phyloP scores from a whole-genome alignment of 2,329 filamentous ascomycete genomes.

The Penicillium polonicum region DNA sequence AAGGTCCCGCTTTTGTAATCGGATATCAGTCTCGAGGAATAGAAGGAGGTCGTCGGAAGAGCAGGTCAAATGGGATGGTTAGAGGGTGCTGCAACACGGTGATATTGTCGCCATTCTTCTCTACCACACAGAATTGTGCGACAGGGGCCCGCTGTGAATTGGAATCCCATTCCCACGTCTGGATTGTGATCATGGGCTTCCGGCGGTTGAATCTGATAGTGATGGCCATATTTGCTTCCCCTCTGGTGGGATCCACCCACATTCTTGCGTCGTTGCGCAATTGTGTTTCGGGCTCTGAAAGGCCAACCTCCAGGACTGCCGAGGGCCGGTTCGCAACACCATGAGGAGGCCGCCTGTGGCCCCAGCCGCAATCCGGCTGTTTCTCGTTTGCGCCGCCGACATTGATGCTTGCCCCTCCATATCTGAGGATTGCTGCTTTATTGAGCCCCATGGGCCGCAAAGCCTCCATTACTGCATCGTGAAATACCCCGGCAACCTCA shows the following conservation, averaged over 20 bases:
- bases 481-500: no score
- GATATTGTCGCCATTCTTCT: background rate
- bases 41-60: background rate
- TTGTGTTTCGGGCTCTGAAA: background rate
- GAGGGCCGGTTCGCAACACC: no score
- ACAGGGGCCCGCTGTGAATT: background rate
- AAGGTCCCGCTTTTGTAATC: background rate
- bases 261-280: background rate
- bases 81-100: background rate
- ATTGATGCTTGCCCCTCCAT: no score
- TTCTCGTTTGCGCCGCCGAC: no score
- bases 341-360: no score
- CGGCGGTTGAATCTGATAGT: background rate
- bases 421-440: no score
- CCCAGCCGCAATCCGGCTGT: no score
- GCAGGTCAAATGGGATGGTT: background rate
- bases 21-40: background rate
- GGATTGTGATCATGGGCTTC: background rate
- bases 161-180: background rate
- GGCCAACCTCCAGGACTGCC: background rate
- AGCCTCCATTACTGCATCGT: no score
- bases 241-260: background rate
- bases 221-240: background rate
- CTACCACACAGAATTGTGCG: background rate
- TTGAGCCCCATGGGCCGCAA: no score